A percentile compares a stretch with the other conserved stretches of the same genome.
Evolutionary conservation across 495 filamentous ascomycete genomes (phyloP).

Genomic region (Aspergillus ostianus): DNA sequence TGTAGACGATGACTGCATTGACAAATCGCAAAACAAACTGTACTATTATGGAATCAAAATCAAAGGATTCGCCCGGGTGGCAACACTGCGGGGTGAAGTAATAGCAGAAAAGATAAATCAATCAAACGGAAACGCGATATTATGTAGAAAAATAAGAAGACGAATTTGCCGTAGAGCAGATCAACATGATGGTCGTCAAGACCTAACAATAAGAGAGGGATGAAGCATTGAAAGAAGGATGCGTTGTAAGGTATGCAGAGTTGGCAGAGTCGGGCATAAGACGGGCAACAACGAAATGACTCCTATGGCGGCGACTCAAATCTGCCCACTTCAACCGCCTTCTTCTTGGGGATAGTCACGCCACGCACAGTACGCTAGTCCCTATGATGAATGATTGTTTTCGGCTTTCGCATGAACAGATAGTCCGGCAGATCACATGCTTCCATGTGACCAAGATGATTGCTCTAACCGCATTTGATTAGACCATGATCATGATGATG

Average conservation of each 20-base stretch:
- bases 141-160: background rate
- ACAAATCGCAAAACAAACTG: constrained; percentile 7
- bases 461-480: background rate
- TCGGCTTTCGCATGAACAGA: constrained; percentile 9
- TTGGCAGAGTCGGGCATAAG: constrained; percentile 4
- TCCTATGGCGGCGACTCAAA: constrained; percentile 18
- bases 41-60: background rate
- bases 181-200: constrained; percentile 23
- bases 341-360: background rate
- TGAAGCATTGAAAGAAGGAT: constrained; percentile 9
- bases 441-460: background rate
- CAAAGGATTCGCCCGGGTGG: background rate
- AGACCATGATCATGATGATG: constrained; percentile 10
- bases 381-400: constrained; percentile 1
- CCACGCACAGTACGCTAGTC: background rate
- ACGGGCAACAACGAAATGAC: constrained; percentile 4
- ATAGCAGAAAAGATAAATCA: constrained; percentile 5
- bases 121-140: constrained; percentile 2
- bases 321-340: constrained; percentile 18
- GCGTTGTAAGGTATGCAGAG: background rate
- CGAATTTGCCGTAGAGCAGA: constrained; percentile 5
- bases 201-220: constrained; percentile 11
- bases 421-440: constrained; percentile 10
- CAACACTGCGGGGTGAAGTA: constrained; percentile 1
- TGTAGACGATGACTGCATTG: constrained; percentile 27